phyloP scores from a whole-genome alignment of 1,139 yeast species.

The Geotrichum fermentans region DNA sequence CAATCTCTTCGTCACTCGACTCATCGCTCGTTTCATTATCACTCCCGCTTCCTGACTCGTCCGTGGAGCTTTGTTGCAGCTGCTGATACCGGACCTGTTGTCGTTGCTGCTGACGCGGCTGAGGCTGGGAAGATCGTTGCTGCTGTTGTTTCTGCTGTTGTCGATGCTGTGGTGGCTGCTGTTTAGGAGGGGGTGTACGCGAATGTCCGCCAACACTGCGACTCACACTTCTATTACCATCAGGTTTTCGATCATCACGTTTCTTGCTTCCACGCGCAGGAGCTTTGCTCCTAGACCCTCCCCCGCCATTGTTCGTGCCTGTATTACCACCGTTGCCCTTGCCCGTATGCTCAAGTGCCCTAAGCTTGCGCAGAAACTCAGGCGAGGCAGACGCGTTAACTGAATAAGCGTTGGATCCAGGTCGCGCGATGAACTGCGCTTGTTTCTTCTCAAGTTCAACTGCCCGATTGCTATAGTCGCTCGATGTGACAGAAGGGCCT shows the following conservation, averaged over 20 bases:
- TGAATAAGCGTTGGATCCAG: constrained; percentile 15
- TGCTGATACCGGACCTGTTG: neutral
- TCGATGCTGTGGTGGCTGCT: neutral
- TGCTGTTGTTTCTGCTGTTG: neutral
- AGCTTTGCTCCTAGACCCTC: neutral
- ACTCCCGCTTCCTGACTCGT: neutral
- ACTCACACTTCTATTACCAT: neutral
- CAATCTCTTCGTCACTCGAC: constrained; percentile 19
- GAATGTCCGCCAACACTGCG: neutral
- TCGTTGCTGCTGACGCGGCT: neutral
- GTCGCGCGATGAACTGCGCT: constrained; percentile 15
- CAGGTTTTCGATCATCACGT: neutral
- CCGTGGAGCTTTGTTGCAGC: neutral
- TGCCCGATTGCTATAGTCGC: constrained; percentile 1
- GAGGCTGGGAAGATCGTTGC: constrained; percentile 2
- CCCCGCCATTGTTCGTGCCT: neutral
- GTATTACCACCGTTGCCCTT: neutral
- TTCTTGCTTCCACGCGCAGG: neutral
- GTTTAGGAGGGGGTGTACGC: neutral
- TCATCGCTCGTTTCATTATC: constrained; percentile 13
- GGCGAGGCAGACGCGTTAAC: constrained; percentile 19
- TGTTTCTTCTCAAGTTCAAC: constrained; percentile 13
- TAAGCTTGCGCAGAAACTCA: constrained; percentile 14
- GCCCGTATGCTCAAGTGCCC: constrained; percentile 12
- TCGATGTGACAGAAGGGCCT: neutral